Percentiles rank a stretch among this genome's conserved stretches.
These are phyloP conservation scores for Trametes pubescens DNA, from an alignment of 1,284 basidiomycete genomes.

Conservation along the genomic window DNA sequence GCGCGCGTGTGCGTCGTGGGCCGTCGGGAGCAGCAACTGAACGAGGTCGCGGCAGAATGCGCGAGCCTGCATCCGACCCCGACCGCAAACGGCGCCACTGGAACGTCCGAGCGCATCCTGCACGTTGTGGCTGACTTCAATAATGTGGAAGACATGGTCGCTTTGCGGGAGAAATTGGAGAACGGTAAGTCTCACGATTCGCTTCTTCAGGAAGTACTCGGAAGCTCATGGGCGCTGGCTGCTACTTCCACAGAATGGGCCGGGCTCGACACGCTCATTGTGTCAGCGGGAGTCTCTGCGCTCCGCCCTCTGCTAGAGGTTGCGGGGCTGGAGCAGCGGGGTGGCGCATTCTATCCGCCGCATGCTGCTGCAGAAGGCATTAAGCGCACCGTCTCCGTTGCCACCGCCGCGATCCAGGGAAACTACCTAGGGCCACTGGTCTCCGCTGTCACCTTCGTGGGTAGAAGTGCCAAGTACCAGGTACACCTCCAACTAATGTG, in stretches of 20 bases:
- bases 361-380: slow-evolving; percentile 58
- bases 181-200: slow-evolving; percentile 54
- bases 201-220: slow-evolving; percentile 6
- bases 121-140: slow-evolving; percentile 71
- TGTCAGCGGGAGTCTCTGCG: slow-evolving; percentile 89
- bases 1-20: slow-evolving; percentile 83
- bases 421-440: slow-evolving; percentile 75
- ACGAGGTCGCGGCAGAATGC: slow-evolving; percentile 72
- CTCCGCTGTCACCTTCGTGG: slow-evolving; percentile 71
- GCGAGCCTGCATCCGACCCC: slow-evolving; percentile 33
- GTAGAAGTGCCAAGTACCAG: slow-evolving; percentile 36
- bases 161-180: slow-evolving; percentile 62
- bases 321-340: slow-evolving; percentile 63
- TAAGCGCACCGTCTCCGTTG: slow-evolving; percentile 58
- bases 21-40: slow-evolving; percentile 64
- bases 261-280: slow-evolving; percentile 85
- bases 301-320: slow-evolving; percentile 80
- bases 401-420: slow-evolving; percentile 59
- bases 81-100: slow-evolving; percentile 15
- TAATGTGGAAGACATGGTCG: slow-evolving; percentile 72
- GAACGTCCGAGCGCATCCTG: slow-evolving; percentile 32
- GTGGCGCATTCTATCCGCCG: slow-evolving; percentile 42
- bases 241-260: slow-evolving; percentile 66
- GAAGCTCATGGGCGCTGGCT: slow-evolving; percentile 5
- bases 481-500: neutral